A percentile compares a stretch with the other conserved stretches of the same genome.
Conservation (phyloP, 1,139 yeast species). For the Candida pseudocylindracea region DNA sequence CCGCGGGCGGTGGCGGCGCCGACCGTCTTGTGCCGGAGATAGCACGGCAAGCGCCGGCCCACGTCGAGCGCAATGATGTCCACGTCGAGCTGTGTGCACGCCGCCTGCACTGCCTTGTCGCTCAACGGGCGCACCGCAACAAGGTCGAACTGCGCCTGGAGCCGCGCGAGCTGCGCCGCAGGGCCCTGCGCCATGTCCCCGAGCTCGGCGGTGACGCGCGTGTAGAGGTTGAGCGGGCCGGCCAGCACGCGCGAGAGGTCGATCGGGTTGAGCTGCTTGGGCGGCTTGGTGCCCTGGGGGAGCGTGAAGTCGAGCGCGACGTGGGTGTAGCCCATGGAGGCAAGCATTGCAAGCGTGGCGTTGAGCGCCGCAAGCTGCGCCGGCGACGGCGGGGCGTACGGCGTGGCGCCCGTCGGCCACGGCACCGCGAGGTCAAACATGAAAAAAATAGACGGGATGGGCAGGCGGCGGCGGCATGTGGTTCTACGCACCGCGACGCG, state of each 20-base stretch:
- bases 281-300: conserved; percentile 18
- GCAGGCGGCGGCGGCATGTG: too few species aligned
- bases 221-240: conserved; percentile 24
- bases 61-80: conserved; percentile 64
- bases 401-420: too few species aligned
- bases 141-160: conserved; percentile 37
- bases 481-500: too few species aligned
- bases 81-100: conserved; percentile 51
- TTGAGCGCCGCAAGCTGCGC: conserved; percentile 20
- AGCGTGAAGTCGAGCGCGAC: conserved; percentile 52
- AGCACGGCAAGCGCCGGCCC: conserved; percentile 45
- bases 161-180: conserved; percentile 36
- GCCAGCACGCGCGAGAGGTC: conserved; percentile 7
- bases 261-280: conserved; percentile 21
- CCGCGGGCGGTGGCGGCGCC: conserved; percentile 76
- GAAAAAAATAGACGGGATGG: too few species aligned
- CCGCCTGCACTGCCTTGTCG: conserved; percentile 59
- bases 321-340: conserved; percentile 46
- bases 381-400: conserved; percentile 18
- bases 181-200: conserved; percentile 67
- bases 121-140: conserved; percentile 63
- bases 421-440: conserved; percentile 56
- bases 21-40: conserved; percentile 61
- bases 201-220: conserved; percentile 53
- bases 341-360: conserved; percentile 29